Evolutionary conservation across 2,329 filamentous ascomycete species (phyloP), one percentile per base, ranked within the genome.

Genomic region (Chaetomium sp.): DNA sequence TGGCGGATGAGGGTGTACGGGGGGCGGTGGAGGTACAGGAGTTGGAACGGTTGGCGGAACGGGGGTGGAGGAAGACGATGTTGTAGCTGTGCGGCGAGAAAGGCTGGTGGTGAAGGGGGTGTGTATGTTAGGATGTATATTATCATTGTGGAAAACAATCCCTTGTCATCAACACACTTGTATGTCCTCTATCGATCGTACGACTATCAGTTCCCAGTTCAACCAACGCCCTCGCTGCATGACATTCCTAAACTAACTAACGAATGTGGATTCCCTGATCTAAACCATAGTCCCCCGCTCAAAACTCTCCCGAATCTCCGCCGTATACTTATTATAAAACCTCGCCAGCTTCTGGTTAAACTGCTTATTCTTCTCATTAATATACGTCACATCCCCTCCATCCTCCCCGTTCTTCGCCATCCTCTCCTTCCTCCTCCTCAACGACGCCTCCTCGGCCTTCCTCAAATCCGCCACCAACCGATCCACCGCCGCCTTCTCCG

Each of bases 361-460:
- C 79, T 96, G 91, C 79, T 97, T 86, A 79, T 99, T 99, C 86
- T 99, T 96, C 75, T 96, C 91, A 75, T 99, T 99, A 81, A 99
- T 99, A 74, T 96, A 97, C 6, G 92, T 97, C 65, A 97, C 88
- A 72, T 99, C 94, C 40, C 57, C 63, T 34, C 84, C 87, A 48
- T 91, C 88, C 61, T 95, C 91, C 56, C 91, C 90, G 60, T 86
- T 87, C 69, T 85, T 82, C 10, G 83, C 82, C 69, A 88, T 84
- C 52, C 91, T 80, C 62, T 95, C 89, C 69, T 82, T 85, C 65
- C 91, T 80, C 77, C 95, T 95, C 80, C 91, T 95, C 67, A 95
- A 69, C 51, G 91, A 79, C 52, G 85, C 80, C 65, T 95, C 91
- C 73, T 99, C 94, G 1, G 91, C 90, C 75, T 92, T 91, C 68